Evolutionary conservation across 73 alveolate species (phyloP), one percentile per base, ranked within the genome.

Genomic region (Blepharisma japonicum): DNA sequence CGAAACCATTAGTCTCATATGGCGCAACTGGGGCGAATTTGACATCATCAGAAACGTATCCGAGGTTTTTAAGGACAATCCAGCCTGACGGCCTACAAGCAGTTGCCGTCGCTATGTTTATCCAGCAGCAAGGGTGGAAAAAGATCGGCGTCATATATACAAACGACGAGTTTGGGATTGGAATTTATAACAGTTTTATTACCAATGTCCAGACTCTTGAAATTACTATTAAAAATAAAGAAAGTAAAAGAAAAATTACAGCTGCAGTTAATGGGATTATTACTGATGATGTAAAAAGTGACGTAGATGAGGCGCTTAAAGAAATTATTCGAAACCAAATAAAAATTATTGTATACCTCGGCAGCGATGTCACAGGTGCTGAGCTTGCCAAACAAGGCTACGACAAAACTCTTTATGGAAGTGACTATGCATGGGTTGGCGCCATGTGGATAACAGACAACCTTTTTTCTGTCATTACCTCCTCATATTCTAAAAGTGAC

Each of bases 361-460:
- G 77, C 14, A 61, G 21, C 50, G 56, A 9, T 2, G 21, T 11
- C 14, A 27, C 21, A 11, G 77, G 77, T 1, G 18, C 50, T 20
- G 77, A 61, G 21, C 56, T 61, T 11, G 42, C 56, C 14, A 61
- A 38, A 27, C 39, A 21, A 11, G 77, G 77, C 50, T 25, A 61
- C n/a, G 42, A 25, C 14, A 61, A 38, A 61, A 21, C 14, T 9
- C 77, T 61, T 25, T 27, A 20, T 61, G 77, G 77, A 38, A 61
- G 50, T 25, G 42, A 25, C 18, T 61, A 61, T 61, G 50, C 50
- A 11, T 61, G 50, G 56, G 53, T 61, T 3, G 77, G 77, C 4
- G 53, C 77, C 2, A 61, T 61, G 77, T 61, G 77, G 71, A 9
- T 61, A 21, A 38, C 42, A 14, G 77, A 61, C 21, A 27, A 61